phyloP scores from a whole-genome alignment of 345 rosid genomes.

The Arabidopsis thaliana region DNA sequence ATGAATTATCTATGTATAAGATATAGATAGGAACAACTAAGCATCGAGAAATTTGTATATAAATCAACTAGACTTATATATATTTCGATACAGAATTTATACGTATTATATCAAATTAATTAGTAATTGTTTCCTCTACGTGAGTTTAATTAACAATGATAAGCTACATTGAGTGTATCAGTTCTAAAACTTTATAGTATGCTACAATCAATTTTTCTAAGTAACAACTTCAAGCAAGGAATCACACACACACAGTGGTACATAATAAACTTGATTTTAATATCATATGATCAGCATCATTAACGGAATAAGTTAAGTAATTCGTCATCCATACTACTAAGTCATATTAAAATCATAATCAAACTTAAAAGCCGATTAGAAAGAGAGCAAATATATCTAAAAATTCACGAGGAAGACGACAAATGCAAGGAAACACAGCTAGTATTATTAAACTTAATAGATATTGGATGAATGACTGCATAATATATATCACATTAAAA shows the following conservation, averaged over 20 bases:
- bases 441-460: neutral
- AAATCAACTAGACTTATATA: neutral
- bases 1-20: neutral
- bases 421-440: slow-evolving; percentile 17
- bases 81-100: neutral
- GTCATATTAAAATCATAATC: neutral
- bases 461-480: slow-evolving; percentile 10
- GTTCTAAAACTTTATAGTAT: neutral
- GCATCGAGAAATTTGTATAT: neutral
- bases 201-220: neutral
- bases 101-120: neutral
- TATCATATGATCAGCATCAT: slow-evolving; percentile 24
- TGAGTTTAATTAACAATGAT: slow-evolving; percentile 30
- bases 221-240: neutral
- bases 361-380: neutral
- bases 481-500: slow-evolving; percentile 24
- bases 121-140: neutral
- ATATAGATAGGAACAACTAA: neutral
- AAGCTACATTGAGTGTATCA: slow-evolving; percentile 5
- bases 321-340: neutral
- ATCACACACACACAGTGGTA: slow-evolving; percentile 4
- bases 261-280: slow-evolving; percentile 6
- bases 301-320: slow-evolving; percentile 32
- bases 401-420: slow-evolving; percentile 38
- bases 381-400: neutral